Evolutionary conservation across 1,139 yeast genomes (phyloP), one percentile per base, ranked within the genome.

Genomic region (Pichia kudriavzevii): DNA sequence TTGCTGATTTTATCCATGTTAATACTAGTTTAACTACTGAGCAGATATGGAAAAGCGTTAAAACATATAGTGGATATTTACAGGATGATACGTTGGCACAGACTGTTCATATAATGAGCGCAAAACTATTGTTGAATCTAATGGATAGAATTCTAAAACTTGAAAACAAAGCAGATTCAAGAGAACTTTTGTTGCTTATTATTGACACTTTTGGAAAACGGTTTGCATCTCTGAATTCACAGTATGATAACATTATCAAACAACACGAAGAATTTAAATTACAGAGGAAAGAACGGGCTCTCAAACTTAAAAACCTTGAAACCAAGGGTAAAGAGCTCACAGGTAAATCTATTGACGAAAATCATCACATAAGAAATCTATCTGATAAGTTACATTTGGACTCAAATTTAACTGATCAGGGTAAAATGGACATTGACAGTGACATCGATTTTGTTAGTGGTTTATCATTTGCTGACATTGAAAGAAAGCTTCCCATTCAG

Each of bases 101-200:
- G 40, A 84, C 95, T 7, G 95, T 88, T 27, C 98, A 93, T 57
- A 84, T 91, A 15, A 87, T 91, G 97, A 84, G 96, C 61, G 96
- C 97, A 4, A 91, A 88, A 58, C 65, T 93, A 24, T 61, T 93
- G 24, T 62, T 91, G 44, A 93, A 91, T 55, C 66, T 93, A 48
- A 93, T 91, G 19, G 98, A 93, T 49, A 67, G 94, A 35, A 82
- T 93, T 29, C 71, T 83, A 75, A 82, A 82, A 50, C 61, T 88
- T 47, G 91, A 88, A 8, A 80, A 80, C 49, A 81, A 83, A 46
- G 69, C 75, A 16, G 95, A 91, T 47, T 94, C 95, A 4, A 71
- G 95, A 49, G 93, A 83, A 55, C 63, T 88, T 35, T 72, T 81
- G 51, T 74, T 84, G 73, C 66, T 79, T 22, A 87, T 91, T 45